Evolutionary conservation across 139 green algal species (phyloP).

Genomic region (Coccomyxa sp.): DNA sequence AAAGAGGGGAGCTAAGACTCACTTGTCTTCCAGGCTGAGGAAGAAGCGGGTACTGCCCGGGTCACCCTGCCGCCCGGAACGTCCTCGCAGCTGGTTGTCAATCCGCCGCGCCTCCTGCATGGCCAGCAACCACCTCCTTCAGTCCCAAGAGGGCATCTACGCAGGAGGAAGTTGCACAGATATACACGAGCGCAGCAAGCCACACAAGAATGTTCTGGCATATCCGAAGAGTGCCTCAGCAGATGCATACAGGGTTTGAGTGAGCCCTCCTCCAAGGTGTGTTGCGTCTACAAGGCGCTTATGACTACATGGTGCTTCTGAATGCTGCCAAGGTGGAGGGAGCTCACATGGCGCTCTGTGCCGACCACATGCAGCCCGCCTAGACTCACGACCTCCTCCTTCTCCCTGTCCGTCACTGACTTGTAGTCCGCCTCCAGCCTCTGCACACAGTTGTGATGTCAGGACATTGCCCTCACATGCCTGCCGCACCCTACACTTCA

Average conservation of each 20-base stretch:
- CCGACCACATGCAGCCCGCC: conserved; percentile 95
- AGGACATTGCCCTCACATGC: too few species aligned
- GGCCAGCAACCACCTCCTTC: too few species aligned
- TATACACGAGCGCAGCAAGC: neutral
- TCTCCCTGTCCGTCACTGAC: conserved; percentile 81
- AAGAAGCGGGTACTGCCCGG: conserved; percentile 92
- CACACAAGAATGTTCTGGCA: neutral
- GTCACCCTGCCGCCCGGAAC: conserved; percentile 84
- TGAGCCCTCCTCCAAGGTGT: too few species aligned
- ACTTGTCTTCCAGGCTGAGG: conserved; percentile 89
- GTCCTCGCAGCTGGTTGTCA: conserved; percentile 95
- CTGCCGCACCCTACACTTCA: too few species aligned
- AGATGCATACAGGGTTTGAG: too few species aligned
- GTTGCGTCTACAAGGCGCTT: neutral
- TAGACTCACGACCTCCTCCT: conserved; percentile 66
- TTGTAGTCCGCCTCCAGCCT: conserved; percentile 81
- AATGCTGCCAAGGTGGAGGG: neutral
- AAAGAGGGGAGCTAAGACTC: neutral
- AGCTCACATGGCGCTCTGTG: conserved; percentile 81
- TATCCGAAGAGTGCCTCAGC: neutral
- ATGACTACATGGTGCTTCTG: too few species aligned
- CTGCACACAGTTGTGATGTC: conserved; percentile 27
- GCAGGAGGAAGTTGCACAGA: too few species aligned
- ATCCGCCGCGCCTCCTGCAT: conserved; percentile 82
- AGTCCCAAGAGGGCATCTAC: too few species aligned